phyloP scores from a whole-genome alignment of 2,329 filamentous ascomycete species.

The Domatiomyces globalis region DNA sequence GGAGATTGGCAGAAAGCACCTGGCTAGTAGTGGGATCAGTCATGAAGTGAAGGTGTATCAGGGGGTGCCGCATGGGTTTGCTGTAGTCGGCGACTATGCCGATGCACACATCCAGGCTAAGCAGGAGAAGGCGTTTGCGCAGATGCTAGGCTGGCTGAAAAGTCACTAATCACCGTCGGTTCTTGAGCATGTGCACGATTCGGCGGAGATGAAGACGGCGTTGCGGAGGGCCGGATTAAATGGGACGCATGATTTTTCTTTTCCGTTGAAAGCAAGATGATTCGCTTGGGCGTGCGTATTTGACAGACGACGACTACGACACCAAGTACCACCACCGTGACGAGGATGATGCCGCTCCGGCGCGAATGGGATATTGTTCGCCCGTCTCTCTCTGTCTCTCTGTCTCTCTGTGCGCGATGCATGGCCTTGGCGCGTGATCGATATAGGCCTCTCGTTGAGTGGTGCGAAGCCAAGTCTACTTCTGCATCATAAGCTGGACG shows the following conservation, averaged over 20 bases:
- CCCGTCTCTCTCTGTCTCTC: too few relatives aligned
- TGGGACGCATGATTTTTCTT: neutral
- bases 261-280: neutral
- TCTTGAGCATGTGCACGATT: too few relatives aligned
- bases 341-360: neutral
- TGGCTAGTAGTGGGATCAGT: slow-evolving; percentile 14
- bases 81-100: slow-evolving; percentile 18
- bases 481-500: slow-evolving; percentile 92
- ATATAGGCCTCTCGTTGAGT: too few relatives aligned
- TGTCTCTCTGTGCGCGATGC: neutral
- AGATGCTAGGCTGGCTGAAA: slow-evolving; percentile 17
- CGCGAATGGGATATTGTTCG: neutral
- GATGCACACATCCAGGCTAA: slow-evolving; percentile 14
- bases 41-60: slow-evolving; percentile 17
- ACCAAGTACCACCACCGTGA: neutral
- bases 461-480: slow-evolving; percentile 38
- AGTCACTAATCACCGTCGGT: slow-evolving; percentile 1
- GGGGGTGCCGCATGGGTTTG: slow-evolving; percentile 19
- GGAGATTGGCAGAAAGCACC: slow-evolving; percentile 16
- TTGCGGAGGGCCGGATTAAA: too few relatives aligned
- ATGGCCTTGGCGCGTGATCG: neutral
- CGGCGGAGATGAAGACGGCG: neutral
- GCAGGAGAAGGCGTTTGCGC: slow-evolving; percentile 15
- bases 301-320: neutral
- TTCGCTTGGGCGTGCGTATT: neutral